A percentile compares a stretch with the other conserved stretches of the same genome.
phyloP scores from a whole-genome alignment of 1,284 basidiomycete species.

The Singerocomus rubriflavus region DNA sequence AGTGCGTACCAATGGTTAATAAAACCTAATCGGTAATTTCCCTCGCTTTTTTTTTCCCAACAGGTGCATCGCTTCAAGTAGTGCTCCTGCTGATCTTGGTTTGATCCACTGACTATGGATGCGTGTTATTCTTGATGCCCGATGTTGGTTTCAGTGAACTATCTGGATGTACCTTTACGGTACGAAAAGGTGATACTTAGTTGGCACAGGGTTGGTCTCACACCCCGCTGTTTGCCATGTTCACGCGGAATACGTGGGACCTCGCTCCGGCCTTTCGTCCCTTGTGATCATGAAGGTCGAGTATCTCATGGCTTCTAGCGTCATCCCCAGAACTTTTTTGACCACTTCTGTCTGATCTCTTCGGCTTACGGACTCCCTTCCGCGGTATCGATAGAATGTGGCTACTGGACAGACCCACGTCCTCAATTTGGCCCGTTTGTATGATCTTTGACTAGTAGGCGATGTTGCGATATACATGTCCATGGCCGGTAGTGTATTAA shows the following conservation, averaged over 20 bases:
- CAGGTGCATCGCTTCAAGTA: not conserved
- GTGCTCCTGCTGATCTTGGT: not conserved
- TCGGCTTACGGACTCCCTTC: not conserved
- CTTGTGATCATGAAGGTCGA: too few relatives aligned
- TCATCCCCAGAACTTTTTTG: not conserved
- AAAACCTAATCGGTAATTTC: not conserved
- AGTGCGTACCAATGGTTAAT: not conserved
- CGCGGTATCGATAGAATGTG: too few relatives aligned
- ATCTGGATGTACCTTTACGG: not conserved
- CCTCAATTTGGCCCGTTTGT: too few relatives aligned
- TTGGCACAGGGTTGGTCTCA: not conserved
- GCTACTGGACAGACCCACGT: too few relatives aligned
- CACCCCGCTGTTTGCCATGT: not conserved
- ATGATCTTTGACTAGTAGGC: too few relatives aligned
- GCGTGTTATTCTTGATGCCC: not conserved
- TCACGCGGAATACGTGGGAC: not conserved
- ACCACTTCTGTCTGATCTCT: not conserved
- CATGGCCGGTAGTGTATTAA: too few relatives aligned
- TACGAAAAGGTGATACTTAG: not conserved
- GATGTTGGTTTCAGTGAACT: not conserved
- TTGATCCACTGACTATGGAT: not conserved
- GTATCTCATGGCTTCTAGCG: not conserved
- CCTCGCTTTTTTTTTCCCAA: too few relatives aligned
- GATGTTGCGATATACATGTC: too few relatives aligned
- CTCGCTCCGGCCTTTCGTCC: not conserved